These are phyloP conservation scores for Yamadazyma buinensis DNA, from an alignment of 1,139 yeast genomes.

Conservation along the genomic window DNA sequence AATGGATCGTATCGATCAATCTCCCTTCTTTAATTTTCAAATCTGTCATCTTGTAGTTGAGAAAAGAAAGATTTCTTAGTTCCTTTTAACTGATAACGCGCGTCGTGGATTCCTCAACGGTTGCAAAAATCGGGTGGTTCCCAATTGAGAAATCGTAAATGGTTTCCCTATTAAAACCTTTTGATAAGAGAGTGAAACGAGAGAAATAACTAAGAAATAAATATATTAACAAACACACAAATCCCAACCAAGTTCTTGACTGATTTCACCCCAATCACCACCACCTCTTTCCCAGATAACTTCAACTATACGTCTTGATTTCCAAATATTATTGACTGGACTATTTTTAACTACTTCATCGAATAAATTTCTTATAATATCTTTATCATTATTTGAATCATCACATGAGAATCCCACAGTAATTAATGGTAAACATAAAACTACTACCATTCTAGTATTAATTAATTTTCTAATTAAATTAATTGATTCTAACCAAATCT, in stretches of 20 bases:
- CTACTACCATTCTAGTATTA: slow-evolving; percentile 8
- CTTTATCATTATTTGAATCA: slow-evolving; percentile 22
- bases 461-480: slow-evolving; percentile 7
- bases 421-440: slow-evolving; percentile 14
- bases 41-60: too few species aligned
- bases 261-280: slow-evolving; percentile 25
- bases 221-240: slow-evolving; percentile 16
- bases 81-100: too few species aligned
- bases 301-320: slow-evolving; percentile 15
- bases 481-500: slow-evolving; percentile 2
- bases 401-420: too few species aligned
- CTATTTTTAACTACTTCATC: slow-evolving; percentile 13
- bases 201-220: too few species aligned
- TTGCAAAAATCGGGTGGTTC: too few species aligned
- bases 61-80: too few species aligned
- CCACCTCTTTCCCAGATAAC: slow-evolving; percentile 24
- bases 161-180: too few species aligned
- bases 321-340: slow-evolving; percentile 17
- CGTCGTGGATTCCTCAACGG: too few species aligned
- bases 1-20: slow-evolving; percentile 48
- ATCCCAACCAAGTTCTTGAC: slow-evolving; percentile 25
- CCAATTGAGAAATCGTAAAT: too few species aligned
- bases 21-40: slow-evolving; percentile 15
- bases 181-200: too few species aligned
- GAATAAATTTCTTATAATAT: not conserved